Evolutionary conservation across 192 early-diverging fungal genomes (phyloP).

Genomic region (Cladochytrium replicatum): DNA sequence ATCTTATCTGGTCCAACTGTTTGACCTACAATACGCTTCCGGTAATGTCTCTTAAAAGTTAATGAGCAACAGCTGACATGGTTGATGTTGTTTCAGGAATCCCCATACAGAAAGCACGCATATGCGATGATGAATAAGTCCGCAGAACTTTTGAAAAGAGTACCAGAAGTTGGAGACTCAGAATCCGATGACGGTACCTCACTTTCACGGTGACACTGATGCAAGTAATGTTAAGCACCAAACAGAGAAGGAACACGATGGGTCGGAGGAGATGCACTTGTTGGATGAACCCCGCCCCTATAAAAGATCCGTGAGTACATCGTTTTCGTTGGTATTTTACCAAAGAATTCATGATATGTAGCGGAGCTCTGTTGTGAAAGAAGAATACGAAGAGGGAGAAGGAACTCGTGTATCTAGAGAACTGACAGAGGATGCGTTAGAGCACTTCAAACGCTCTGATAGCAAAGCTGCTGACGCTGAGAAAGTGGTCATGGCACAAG

Average conservation of each 20-base stretch:
- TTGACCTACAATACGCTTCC: slow-evolving; percentile 83
- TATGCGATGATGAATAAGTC: slow-evolving; percentile 70
- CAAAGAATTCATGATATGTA: no score
- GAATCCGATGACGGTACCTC: slow-evolving; percentile 43
- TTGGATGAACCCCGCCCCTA: not conserved
- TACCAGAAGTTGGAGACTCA: slow-evolving; percentile 61
- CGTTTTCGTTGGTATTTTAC: no score
- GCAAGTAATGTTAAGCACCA: slow-evolving; percentile 14
- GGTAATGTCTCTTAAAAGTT: slow-evolving; percentile 1
- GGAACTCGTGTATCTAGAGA: not conserved
- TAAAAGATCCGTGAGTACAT: not conserved
- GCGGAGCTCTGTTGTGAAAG: no score
- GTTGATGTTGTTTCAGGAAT: slow-evolving; percentile 41
- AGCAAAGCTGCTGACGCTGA: not conserved
- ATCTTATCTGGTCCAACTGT: slow-evolving; percentile 89
- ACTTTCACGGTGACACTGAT: slow-evolving; percentile 1
- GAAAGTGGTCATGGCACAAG: no score
- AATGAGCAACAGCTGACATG: not conserved
- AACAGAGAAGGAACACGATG: slow-evolving; percentile 3
- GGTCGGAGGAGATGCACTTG: not conserved
- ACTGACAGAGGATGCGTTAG: not conserved
- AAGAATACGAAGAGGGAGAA: not conserved
- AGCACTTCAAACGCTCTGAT: not conserved
- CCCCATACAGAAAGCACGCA: slow-evolving; percentile 78
- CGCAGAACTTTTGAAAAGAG: slow-evolving; percentile 58